phyloP scores from a whole-genome alignment of 768 basidiomycete genomes.

The Tylopilus sp. region DNA sequence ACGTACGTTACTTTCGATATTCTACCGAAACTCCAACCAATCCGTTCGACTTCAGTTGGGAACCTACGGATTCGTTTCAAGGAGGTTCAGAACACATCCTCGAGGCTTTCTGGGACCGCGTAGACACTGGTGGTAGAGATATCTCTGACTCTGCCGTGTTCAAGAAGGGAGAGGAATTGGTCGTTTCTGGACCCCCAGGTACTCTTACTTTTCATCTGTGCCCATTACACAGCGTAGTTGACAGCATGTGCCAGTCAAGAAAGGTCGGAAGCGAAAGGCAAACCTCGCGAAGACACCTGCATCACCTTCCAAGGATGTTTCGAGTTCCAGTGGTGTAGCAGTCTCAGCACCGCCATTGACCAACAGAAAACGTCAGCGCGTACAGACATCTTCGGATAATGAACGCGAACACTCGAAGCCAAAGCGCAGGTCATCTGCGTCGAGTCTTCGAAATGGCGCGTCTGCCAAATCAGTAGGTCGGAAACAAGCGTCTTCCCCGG shows the following conservation, averaged over 20 bases:
- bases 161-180: conserved; percentile 50
- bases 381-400: conserved; percentile 7
- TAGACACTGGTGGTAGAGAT: conserved; percentile 41
- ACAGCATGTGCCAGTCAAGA: conserved; percentile 16
- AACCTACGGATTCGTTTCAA: conserved; percentile 57
- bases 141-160: conserved; percentile 46
- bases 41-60: conserved; percentile 51
- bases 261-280: conserved; percentile 16
- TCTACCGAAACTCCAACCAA: conserved; percentile 1
- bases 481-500: conserved; percentile 30
- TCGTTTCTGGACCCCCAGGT: conserved; percentile 61
- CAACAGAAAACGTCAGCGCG: conserved; percentile 27
- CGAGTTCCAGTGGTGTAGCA: conserved; percentile 6
- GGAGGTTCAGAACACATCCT: conserved; percentile 53
- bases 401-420: conserved; percentile 4
- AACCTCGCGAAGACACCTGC: conserved; percentile 7
- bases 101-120: conserved; percentile 36
- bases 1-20: conserved; percentile 43
- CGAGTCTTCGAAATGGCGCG: conserved; percentile 4
- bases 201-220: conserved; percentile 6
- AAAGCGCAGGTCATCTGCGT: conserved; percentile 12
- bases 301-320: conserved; percentile 6
- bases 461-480: conserved; percentile 14
- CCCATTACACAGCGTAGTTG: neutral
- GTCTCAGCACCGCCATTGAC: conserved; percentile 19